Conservation (phyloP, 1,284 basidiomycete species). For the Xanthoconium separans region DNA sequence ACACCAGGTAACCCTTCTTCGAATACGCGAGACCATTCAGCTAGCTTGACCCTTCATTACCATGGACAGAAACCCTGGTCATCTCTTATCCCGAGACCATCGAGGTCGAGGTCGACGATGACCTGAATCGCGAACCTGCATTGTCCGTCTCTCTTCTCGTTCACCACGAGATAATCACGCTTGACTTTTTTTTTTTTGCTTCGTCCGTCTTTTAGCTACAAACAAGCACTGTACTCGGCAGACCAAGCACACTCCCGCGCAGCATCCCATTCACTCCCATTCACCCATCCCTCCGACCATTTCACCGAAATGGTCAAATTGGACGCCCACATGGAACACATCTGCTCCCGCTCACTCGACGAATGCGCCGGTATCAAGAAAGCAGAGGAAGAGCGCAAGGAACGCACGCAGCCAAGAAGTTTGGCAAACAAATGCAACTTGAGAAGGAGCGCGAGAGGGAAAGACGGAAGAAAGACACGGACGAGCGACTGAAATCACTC, state of each 20-base stretch:
- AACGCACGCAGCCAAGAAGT: slow-evolving; percentile 97
- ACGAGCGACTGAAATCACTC: slow-evolving; percentile 78
- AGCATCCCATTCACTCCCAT: slow-evolving; percentile 74
- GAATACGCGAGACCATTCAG: slow-evolving; percentile 79
- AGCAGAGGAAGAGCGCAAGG: slow-evolving; percentile 87
- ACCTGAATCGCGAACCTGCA: slow-evolving; percentile 90
- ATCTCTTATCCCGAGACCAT: slow-evolving; percentile 74
- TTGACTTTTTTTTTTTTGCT: background rate
- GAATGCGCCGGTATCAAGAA: slow-evolving; percentile 90
- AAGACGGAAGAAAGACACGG: slow-evolving; percentile 76
- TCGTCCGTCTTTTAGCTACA: slow-evolving; percentile 78
- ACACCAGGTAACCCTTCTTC: slow-evolving; percentile 77
- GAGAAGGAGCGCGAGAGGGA: slow-evolving; percentile 84
- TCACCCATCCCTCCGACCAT: slow-evolving; percentile 92
- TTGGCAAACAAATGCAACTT: slow-evolving; percentile 93
- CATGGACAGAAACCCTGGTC: slow-evolving; percentile 86
- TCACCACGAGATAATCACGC: background rate
- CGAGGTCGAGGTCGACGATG: slow-evolving; percentile 81
- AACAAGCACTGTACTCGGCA: slow-evolving; percentile 87
- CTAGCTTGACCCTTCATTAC: slow-evolving; percentile 71
- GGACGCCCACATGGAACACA: slow-evolving; percentile 97
- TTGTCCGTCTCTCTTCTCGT: slow-evolving; percentile 67
- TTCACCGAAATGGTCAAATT: slow-evolving; percentile 99
- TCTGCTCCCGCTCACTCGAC: slow-evolving; percentile 88
- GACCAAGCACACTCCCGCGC: slow-evolving; percentile 76